Evolutionary conservation across 106 monocot species (phyloP).

Genomic region (Chionographis japonica): DNA sequence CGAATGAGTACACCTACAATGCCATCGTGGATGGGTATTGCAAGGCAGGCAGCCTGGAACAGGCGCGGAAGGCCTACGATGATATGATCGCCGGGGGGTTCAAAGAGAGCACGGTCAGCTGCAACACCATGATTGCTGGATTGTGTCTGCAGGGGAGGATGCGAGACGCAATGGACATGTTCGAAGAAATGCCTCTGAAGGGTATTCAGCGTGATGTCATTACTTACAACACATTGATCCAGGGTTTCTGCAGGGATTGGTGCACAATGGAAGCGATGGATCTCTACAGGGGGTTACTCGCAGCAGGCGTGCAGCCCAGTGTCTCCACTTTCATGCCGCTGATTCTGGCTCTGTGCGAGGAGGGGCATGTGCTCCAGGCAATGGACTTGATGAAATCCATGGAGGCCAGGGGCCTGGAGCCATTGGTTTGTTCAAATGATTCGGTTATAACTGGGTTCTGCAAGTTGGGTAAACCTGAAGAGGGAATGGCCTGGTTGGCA

Average conservation of each 20-base stretch:
- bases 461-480: constrained; percentile 23
- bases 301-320: constrained; percentile 25
- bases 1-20: constrained; percentile 43
- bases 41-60: constrained; percentile 30
- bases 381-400: constrained; percentile 38
- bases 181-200: constrained; percentile 32
- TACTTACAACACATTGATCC: constrained; percentile 55
- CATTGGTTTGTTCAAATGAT: constrained; percentile 37
- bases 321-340: constrained; percentile 45
- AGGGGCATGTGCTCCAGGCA: constrained; percentile 32
- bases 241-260: constrained; percentile 43
- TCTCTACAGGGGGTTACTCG: constrained; percentile 24
- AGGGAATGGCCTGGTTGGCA: constrained; percentile 42
- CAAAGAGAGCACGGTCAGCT: constrained; percentile 35
- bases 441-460: constrained; percentile 45
- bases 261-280: constrained; percentile 25
- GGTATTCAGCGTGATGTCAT: constrained; percentile 38
- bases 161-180: constrained; percentile 32
- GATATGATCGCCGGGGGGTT: constrained; percentile 46
- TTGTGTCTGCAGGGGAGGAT: constrained; percentile 33
- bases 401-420: constrained; percentile 36
- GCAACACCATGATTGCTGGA: constrained; percentile 47
- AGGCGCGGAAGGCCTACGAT: constrained; percentile 34
- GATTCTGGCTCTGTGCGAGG: constrained; percentile 32
- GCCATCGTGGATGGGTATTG: constrained; percentile 34